A percentile compares a stretch with the other conserved stretches of the same genome.
Evolutionary conservation across 2,329 filamentous ascomycete species (phyloP).

Genomic region (Dothiorella sarmentorum): DNA sequence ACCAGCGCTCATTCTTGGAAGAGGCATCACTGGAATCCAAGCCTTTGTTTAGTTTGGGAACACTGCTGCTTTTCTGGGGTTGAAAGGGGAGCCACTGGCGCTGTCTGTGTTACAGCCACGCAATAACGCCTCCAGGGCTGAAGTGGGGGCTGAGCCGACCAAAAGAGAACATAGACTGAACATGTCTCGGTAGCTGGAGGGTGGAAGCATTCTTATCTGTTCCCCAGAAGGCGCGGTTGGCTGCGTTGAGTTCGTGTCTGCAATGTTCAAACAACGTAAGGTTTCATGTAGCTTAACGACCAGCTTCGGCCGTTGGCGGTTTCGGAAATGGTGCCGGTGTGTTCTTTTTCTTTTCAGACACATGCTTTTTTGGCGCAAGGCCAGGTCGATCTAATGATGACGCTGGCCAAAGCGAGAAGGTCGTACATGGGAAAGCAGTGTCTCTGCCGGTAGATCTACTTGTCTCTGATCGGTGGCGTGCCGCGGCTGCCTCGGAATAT

Average conservation of each 20-base stretch:
- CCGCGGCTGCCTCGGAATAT: too few relatives aligned
- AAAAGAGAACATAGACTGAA: background rate
- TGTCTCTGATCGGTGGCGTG: background rate
- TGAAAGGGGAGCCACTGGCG: background rate
- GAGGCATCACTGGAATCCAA: slow-evolving; percentile 64
- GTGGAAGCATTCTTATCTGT: background rate
- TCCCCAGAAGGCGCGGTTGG: slow-evolving; percentile 5
- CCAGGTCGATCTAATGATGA: background rate
- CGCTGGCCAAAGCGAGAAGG: background rate
- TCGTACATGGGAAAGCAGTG: background rate
- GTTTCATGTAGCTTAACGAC: slow-evolving; percentile 10
- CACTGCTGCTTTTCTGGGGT: slow-evolving; percentile 3
- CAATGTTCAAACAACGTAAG: slow-evolving; percentile 6
- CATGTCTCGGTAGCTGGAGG: slow-evolving; percentile 11
- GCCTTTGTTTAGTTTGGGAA: slow-evolving; percentile 61
- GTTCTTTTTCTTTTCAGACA: background rate
- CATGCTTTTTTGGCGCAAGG: slow-evolving; percentile 3
- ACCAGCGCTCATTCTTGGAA: slow-evolving; percentile 47
- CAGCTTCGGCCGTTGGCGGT: background rate
- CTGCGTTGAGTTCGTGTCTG: background rate
- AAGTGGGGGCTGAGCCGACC: background rate
- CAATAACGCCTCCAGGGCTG: slow-evolving; percentile 2
- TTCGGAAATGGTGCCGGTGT: background rate
- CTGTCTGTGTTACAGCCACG: background rate
- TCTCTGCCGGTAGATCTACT: background rate